These are phyloP conservation scores for Suillus decipiens DNA, from an alignment of 768 basidiomycete species.

Conservation along the genomic window DNA sequence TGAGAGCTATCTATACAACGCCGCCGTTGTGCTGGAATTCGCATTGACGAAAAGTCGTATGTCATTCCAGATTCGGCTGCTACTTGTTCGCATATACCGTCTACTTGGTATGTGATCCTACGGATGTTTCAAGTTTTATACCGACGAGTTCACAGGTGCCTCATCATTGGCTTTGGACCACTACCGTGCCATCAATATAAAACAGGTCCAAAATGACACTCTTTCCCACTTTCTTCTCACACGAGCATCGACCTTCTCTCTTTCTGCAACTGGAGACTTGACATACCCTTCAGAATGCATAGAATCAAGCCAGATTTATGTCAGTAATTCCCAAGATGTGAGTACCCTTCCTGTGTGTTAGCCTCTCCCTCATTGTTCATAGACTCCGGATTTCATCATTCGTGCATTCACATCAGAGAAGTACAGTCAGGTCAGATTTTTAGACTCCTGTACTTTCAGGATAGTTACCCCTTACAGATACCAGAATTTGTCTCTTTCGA, in stretches of 20 bases:
- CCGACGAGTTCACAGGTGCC: constrained; percentile 50
- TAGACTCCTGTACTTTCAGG: constrained; percentile 3
- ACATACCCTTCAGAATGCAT: constrained; percentile 75
- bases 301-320: constrained; percentile 79
- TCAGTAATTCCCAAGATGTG: constrained; percentile 80
- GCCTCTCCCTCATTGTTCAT: constrained; percentile 13
- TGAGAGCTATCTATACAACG: constrained; percentile 61
- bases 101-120: constrained; percentile 58
- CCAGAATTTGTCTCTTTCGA: constrained; percentile 85
- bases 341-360: constrained; percentile 13
- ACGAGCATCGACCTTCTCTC: constrained; percentile 76
- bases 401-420: constrained; percentile 79
- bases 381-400: constrained; percentile 82
- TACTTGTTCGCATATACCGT: constrained; percentile 81
- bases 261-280: constrained; percentile 74
- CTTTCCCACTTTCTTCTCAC: constrained; percentile 82
- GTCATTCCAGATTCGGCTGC: constrained; percentile 75
- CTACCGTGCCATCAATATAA: constrained; percentile 74
- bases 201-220: constrained; percentile 88
- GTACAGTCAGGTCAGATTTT: constrained; percentile 66
- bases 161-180: constrained; percentile 74
- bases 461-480: constrained; percentile 48
- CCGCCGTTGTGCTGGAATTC: constrained; percentile 69
- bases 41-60: constrained; percentile 72
- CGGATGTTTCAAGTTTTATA: background rate